Evolutionary conservation across 1,284 basidiomycete genomes (phyloP).

Genomic region (Malassezia furfur): DNA sequence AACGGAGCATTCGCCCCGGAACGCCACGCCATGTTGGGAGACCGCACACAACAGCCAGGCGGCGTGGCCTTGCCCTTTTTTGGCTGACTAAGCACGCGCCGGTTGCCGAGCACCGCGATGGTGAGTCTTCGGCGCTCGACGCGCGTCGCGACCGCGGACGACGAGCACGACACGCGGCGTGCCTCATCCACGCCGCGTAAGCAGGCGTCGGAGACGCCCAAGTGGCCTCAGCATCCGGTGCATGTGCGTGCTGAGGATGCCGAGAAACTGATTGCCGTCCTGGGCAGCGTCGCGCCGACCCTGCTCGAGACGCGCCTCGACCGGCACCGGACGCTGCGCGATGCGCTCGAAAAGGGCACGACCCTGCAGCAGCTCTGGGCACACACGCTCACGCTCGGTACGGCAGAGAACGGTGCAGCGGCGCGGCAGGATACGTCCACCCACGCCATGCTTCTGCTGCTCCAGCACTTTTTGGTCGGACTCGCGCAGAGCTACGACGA

Average conservation of each 20-base stretch:
- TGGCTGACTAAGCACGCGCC: constrained; percentile 2
- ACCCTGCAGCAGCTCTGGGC: constrained; percentile 1
- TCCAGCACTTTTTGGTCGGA: constrained; percentile 5
- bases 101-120: neutral
- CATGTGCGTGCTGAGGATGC: neutral
- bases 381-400: neutral
- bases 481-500: neutral
- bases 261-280: neutral
- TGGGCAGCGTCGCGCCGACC: neutral
- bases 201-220: neutral
- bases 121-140: constrained; percentile 4
- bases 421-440: neutral
- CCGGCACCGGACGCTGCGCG: neutral
- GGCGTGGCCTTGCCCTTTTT: neutral
- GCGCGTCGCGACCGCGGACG: neutral
- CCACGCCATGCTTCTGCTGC: neutral
- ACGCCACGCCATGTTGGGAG: constrained; percentile 1
- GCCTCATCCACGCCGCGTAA: neutral
- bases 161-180: neutral
- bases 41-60: too few species aligned
- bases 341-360: neutral
- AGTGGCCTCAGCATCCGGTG: neutral
- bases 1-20: neutral
- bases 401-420: neutral
- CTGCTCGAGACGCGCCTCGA: neutral